phyloP scores from a whole-genome alignment of 2,329 filamentous ascomycete genomes.

The Cryoendolithus antarcticus region DNA sequence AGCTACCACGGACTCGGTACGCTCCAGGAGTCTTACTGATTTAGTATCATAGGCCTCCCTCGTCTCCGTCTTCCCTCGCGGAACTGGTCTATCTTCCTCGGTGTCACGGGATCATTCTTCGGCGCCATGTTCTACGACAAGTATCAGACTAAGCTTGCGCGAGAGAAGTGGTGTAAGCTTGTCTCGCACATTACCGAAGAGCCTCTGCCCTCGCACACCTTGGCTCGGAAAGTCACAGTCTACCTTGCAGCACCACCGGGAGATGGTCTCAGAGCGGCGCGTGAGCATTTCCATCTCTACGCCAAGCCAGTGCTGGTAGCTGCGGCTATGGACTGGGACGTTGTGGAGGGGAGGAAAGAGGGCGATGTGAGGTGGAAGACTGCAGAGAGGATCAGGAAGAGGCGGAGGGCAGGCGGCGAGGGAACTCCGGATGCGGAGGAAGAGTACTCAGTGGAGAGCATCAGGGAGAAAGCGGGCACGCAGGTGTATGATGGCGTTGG shows the following conservation, averaged over 20 bases:
- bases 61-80: constrained; percentile 81
- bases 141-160: constrained; percentile 72
- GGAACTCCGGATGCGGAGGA: constrained; percentile 29
- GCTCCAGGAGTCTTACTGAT: too few species aligned
- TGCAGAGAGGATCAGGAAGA: constrained; percentile 68
- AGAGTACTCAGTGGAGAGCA: constrained; percentile 46
- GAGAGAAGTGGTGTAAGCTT: constrained; percentile 72
- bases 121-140: constrained; percentile 83
- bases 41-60: constrained; percentile 52
- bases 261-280: constrained; percentile 70
- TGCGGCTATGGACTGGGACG: constrained; percentile 89
- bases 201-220: constrained; percentile 54
- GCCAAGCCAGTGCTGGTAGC: constrained; percentile 85
- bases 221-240: constrained; percentile 75
- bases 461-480: constrained; percentile 55
- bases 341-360: constrained; percentile 80
- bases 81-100: constrained; percentile 95
- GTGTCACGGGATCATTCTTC: constrained; percentile 64
- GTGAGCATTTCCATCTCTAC: constrained; percentile 93
- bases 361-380: constrained; percentile 83
- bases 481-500: constrained; percentile 58
- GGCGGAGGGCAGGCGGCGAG: constrained; percentile 49
- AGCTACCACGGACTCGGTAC: constrained; percentile 2
- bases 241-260: constrained; percentile 77
- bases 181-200: constrained; percentile 77